These are phyloP conservation scores for Argentina anserina DNA, from an alignment of 306 rosid genomes.

Conservation along the genomic window DNA sequence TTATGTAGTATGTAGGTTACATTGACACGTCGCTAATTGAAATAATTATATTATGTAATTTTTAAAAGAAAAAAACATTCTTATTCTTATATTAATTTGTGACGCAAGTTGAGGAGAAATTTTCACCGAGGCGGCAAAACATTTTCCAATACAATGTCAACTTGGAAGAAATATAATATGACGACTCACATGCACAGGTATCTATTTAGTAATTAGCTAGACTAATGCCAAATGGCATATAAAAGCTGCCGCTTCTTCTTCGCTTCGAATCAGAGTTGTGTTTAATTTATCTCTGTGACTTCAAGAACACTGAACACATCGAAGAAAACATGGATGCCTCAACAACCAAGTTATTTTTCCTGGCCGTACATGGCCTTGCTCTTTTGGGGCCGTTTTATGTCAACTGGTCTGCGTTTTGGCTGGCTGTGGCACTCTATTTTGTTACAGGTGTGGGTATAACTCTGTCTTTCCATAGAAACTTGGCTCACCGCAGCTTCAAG, in stretches of 20 bases:
- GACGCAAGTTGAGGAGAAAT: too few species aligned
- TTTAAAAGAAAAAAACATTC: too few species aligned
- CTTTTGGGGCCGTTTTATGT: constrained; percentile 70
- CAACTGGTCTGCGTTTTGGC: constrained; percentile 63
- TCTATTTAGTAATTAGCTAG: neutral
- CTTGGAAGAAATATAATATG: too few species aligned
- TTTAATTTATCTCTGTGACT: neutral
- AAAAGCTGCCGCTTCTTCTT: neutral
- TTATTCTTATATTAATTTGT: too few species aligned
- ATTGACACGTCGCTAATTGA: too few species aligned
- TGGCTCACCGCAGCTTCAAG: constrained; percentile 31
- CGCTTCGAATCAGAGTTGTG: neutral
- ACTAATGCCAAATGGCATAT: neutral
- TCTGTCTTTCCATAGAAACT: constrained; percentile 70
- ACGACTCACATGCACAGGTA: neutral
- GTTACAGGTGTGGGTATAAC: constrained; percentile 72
- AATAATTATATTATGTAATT: too few species aligned
- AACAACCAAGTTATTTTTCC: neutral
- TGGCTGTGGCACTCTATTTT: constrained; percentile 54
- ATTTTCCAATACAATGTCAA: too few species aligned
- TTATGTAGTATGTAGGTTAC: too few species aligned
- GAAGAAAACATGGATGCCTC: neutral
- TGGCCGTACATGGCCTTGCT: neutral
- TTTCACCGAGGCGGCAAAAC: too few species aligned
- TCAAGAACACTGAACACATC: neutral